Evolutionary conservation across 2,329 filamentous ascomycete genomes (phyloP), one percentile per base, ranked within the genome.

Genomic region (Amauroascus verrucosus): DNA sequence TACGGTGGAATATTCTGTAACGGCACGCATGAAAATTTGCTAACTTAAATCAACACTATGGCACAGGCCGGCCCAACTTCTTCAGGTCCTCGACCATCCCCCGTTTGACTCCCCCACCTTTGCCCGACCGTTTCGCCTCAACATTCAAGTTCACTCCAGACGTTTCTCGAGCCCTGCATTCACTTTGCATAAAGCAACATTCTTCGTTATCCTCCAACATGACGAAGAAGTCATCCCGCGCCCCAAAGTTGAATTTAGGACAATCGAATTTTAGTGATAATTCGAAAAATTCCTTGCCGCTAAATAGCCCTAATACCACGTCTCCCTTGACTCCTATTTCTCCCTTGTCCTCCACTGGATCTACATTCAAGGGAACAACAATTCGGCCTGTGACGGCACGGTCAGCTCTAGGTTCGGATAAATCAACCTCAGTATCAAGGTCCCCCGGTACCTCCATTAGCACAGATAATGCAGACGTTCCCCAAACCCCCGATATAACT

Each of bases 401-500:
- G 9, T 56, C 56, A 20, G 47, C 24, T 33, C 14, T 49, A 18
- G 35, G 35, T 32, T 54, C 56, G 59, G 58, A 62, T 60, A 64
- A 45, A 58, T 62, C 56, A 64, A 63, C 56, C 58, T 62, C 59
- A 59, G 58, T 24, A 56, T 60, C 65, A 30, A 54, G 54, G 11
- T 70, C 68, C 44, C 63, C 66, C 18, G 55, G 56, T 26, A 51
- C 60, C 20, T 48, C 60, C 20, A 51, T 61, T 18, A 62, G 63
- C 16, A 55, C 56, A 33, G 55, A 60, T n/a, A 49, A 43, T 18
- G 41, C 44, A 11, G 55, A 60, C 14, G 56, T 56, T 53, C 64
- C 67, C 33, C 60, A 60, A 37, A 74, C 71, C 22, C 71, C 72
- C n/a, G 66, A 65, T 14, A 64, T 74, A 41, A 74, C 71, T 6